Evolutionary conservation across 148 eudicot species (phyloP).

Genomic region (Linanthus parryae): DNA sequence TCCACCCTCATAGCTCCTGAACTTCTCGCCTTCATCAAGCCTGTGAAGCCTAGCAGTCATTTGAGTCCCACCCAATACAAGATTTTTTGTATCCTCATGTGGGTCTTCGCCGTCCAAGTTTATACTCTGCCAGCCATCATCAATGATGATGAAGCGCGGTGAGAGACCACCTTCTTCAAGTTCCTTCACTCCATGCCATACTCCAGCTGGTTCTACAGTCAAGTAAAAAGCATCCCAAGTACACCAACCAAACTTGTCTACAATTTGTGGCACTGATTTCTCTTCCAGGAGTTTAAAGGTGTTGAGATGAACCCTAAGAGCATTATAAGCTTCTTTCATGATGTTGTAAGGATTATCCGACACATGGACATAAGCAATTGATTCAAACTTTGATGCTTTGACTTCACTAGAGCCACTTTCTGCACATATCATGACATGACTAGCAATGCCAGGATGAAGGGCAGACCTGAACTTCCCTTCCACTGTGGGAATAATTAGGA

Average conservation of each 20-base stretch:
- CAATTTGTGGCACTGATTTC: conserved; percentile 36
- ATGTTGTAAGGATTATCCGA: conserved; percentile 50
- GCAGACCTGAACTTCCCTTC: conserved; percentile 56
- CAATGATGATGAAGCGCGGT: conserved; percentile 48
- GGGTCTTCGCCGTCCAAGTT: conserved; percentile 38
- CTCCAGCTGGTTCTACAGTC: conserved; percentile 49
- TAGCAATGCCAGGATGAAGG: conserved; percentile 43
- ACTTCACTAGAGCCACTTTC: conserved; percentile 51
- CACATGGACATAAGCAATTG: conserved; percentile 60
- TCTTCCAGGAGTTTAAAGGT: conserved; percentile 62
- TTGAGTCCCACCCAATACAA: conserved; percentile 55
- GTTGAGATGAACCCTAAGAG: conserved; percentile 47
- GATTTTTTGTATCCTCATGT: conserved; percentile 29
- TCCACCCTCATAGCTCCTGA: conserved; percentile 42
- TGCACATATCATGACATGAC: conserved; percentile 38
- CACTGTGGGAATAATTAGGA: conserved; percentile 40
- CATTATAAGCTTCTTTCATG: conserved; percentile 59
- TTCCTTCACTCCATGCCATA: conserved; percentile 51
- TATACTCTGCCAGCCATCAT: conserved; percentile 71
- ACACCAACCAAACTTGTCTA: conserved; percentile 67
- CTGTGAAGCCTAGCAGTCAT: conserved; percentile 60
- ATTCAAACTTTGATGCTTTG: conserved; percentile 31
- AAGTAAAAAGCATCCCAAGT: conserved; percentile 76
- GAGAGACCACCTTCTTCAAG: conserved; percentile 37
- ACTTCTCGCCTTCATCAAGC: conserved; percentile 52